Evolutionary conservation across 2,329 filamentous ascomycete genomes (phyloP), one percentile per base, ranked within the genome.

Genomic region (Stromatinia cepivora): DNA sequence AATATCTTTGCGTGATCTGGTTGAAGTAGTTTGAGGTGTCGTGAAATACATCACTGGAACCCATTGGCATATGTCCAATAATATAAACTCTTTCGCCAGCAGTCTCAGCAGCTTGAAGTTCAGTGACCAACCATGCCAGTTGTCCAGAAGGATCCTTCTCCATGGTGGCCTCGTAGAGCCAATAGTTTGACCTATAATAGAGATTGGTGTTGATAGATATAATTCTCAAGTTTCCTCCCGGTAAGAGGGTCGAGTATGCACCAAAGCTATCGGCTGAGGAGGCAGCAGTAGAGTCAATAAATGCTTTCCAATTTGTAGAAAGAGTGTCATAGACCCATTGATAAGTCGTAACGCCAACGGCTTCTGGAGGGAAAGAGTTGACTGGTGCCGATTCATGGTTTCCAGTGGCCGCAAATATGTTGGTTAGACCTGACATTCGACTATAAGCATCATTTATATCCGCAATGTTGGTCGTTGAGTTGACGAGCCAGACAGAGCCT

Each of bases 141-240:
- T 71, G 78, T 6, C 75, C 73, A 69, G 76, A 73, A 7, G 80
- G 81, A 70, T 82, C 81, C 17, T 70, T 72, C 42, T 79, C 75
- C 76, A 81, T 81, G 5, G 79, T 77, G 4, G 76, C 73, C 42
- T 78, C 75, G 70, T 80, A 82, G 53, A 79, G 70, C 74, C 78
- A 80, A 72, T 80, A 81, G 72, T 82, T 82, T 66, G 78, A 74
- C 28, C 74, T 79, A 72, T 82, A 82, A 72, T 80, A 82, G 69
- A 81, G 77, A 68, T 81, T 79, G 56, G 78, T 81, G 74, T 82
- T 82, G 70, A 82, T 76, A 7, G 80, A 81, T 68, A 82, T 82
- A 56, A 82, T 77, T 25, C 79, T 77, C 9, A 82, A 76, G 31
- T 79, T 78, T 48, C 56, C 42, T 59, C 66, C 59, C n/a, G 66